Percentiles rank a stretch among this genome's conserved stretches.
phyloP scores from a whole-genome alignment of 306 rosid species.

The Vigna mungo region DNA sequence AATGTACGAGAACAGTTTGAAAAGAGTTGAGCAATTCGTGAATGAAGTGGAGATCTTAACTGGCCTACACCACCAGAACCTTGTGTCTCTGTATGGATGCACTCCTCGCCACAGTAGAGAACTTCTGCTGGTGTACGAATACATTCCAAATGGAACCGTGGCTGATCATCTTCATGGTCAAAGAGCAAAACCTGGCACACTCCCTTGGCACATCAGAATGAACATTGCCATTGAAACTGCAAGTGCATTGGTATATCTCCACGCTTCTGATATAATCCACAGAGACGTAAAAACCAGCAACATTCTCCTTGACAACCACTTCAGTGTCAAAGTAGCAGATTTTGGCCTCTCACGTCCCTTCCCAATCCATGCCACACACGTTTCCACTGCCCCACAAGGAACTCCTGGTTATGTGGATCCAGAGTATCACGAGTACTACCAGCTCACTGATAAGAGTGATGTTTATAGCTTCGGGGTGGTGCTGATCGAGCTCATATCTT shows the following conservation, averaged over 20 bases:
- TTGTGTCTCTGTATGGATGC: slow-evolving; percentile 58
- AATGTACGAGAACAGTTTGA: slow-evolving; percentile 42
- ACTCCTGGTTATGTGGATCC: slow-evolving; percentile 61
- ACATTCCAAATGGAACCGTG: slow-evolving; percentile 54
- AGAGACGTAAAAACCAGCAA: slow-evolving; percentile 56
- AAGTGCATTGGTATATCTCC: slow-evolving; percentile 54
- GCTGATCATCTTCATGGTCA: slow-evolving; percentile 60
- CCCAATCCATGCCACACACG: slow-evolving; percentile 48
- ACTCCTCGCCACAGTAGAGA: slow-evolving; percentile 49
- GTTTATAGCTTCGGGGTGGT: slow-evolving; percentile 93
- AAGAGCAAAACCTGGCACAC: slow-evolving; percentile 33
- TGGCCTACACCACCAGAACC: slow-evolving; percentile 57
- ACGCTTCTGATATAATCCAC: slow-evolving; percentile 55
- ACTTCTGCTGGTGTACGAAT: slow-evolving; percentile 53
- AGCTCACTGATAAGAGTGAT: slow-evolving; percentile 81
- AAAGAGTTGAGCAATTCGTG: slow-evolving; percentile 48
- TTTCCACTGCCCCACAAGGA: slow-evolving; percentile 64
- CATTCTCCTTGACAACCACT: slow-evolving; percentile 54
- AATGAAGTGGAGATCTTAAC: slow-evolving; percentile 56
- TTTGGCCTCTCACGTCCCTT: slow-evolving; percentile 55
- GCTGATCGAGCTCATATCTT: slow-evolving; percentile 74
- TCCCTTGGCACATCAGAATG: slow-evolving; percentile 49
- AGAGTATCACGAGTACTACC: slow-evolving; percentile 59
- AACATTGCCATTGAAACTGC: slow-evolving; percentile 57
- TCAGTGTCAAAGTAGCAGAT: slow-evolving; percentile 56